phyloP scores from a whole-genome alignment of 345 rosid genomes.

The Linum tenue region DNA sequence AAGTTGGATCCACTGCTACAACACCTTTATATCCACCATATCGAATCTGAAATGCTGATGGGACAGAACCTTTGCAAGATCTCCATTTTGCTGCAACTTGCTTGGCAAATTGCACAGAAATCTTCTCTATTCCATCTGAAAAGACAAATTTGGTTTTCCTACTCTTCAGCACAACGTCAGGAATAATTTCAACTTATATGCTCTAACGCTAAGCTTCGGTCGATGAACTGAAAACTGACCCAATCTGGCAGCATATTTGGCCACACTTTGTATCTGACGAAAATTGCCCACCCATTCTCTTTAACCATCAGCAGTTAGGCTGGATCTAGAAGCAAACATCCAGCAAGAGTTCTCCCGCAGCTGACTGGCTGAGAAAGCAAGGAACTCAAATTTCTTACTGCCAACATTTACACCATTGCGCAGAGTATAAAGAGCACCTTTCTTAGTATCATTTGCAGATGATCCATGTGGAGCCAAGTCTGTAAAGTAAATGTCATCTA shows the following conservation, averaged over 20 bases:
- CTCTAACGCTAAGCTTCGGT: slow-evolving; percentile 39
- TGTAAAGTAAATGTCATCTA: slow-evolving; percentile 43
- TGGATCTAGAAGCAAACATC: slow-evolving; percentile 52
- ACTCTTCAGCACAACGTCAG: slow-evolving; percentile 23
- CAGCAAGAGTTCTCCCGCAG: slow-evolving; percentile 61
- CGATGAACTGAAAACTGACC: slow-evolving; percentile 68
- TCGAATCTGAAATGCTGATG: slow-evolving; percentile 63
- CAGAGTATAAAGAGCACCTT: slow-evolving; percentile 40
- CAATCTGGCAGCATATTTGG: slow-evolving; percentile 56
- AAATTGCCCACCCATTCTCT: slow-evolving; percentile 50
- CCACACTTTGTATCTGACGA: slow-evolving; percentile 43
- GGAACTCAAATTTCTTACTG: slow-evolving; percentile 51
- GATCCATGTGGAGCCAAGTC: slow-evolving; percentile 51
- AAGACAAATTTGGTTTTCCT: slow-evolving; percentile 26
- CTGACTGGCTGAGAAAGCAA: slow-evolving; percentile 65
- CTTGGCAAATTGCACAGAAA: slow-evolving; percentile 39
- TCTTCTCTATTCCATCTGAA: slow-evolving; percentile 65
- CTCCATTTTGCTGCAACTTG: slow-evolving; percentile 44
- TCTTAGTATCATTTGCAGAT: slow-evolving; percentile 18
- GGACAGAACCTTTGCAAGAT: slow-evolving; percentile 20
- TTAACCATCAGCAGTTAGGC: slow-evolving; percentile 38
- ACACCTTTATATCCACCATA: slow-evolving; percentile 62
- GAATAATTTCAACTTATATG: slow-evolving; percentile 28
- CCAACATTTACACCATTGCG: slow-evolving; percentile 44
- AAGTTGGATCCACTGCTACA: slow-evolving; percentile 52